Conservation (phyloP, 164 flowering plant species). For the Sextonia rubra region DNA sequence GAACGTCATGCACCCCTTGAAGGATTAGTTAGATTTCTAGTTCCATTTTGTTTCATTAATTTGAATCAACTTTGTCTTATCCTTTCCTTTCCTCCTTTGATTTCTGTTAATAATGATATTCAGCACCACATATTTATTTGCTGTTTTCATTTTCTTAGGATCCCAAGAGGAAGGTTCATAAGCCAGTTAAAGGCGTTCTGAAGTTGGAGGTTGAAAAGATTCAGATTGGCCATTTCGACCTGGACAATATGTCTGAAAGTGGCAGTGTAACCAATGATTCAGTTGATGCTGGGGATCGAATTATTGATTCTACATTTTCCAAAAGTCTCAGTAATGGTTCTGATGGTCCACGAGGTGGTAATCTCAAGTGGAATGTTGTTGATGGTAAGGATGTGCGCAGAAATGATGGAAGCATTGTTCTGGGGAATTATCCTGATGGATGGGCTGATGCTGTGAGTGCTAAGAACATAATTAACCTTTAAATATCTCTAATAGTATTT, state of each 20-base stretch:
- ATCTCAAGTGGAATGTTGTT: slow-evolving; percentile 32
- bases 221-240: slow-evolving; percentile 44
- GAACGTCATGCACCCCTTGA: too few species aligned
- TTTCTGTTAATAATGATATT: neutral
- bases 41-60: too few species aligned
- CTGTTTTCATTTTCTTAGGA: slow-evolving; percentile 43
- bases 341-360: slow-evolving; percentile 44
- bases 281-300: slow-evolving; percentile 46
- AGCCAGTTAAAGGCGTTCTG: slow-evolving; percentile 86
- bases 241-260: slow-evolving; percentile 63
- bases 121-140: neutral
- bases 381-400: slow-evolving; percentile 48
- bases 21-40: too few species aligned
- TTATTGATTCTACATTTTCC: slow-evolving; percentile 36
- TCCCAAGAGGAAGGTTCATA: slow-evolving; percentile 93
- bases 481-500: neutral
- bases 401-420: slow-evolving; percentile 40
- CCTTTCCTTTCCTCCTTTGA: neutral
- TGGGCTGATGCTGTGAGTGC: slow-evolving; percentile 60
- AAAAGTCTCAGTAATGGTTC: slow-evolving; percentile 57
- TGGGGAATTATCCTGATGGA: slow-evolving; percentile 35
- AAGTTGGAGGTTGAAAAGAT: slow-evolving; percentile 84
- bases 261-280: slow-evolving; percentile 70
- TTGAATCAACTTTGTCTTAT: neutral
- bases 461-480: neutral